Evolutionary conservation across 2,329 filamentous ascomycete species (phyloP), one percentile per base, ranked within the genome.

Genomic region (Rhinocladiella similis): DNA sequence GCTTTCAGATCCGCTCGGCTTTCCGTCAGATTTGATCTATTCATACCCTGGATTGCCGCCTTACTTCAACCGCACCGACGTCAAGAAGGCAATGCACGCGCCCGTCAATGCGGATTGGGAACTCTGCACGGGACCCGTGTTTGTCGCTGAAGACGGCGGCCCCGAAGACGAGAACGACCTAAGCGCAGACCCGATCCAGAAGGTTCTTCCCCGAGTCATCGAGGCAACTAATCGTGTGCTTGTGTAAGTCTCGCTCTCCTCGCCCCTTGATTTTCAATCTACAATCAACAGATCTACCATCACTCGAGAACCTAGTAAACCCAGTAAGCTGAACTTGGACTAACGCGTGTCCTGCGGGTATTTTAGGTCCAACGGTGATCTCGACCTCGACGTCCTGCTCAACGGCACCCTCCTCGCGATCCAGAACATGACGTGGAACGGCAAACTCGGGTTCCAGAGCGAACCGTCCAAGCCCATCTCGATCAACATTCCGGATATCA

Each of bases 61-160:
- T 47, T 88, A 90, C 75, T 89, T 90, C 71, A 83, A 90, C 73
- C 84, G 87, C 7, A 74, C 76, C 1, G 87, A 89, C 53, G 87
- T 91, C 3, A 86, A 90, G 67, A 72, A 74, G 13, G 86, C 86
- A 1, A 82, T 90, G 66, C 84, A 90, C 65, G 86, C 84, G 0
- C 83, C 84, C 3, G 33, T 58, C 22, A 47, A n/a, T 13, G 48
- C 45, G 13, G 51, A 56, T 13, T 62, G 57, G 60, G 43, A 49
- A 27, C 33, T 56, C 19, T 62, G 60, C 19, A 60, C 50, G 1
- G 54, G 54, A 6, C 53, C 57, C 3, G 57, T 60, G 4, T 62
- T 62, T 42, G 46, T 60, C 3, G 60, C 53, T 20, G 38, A 41
- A 41, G 51, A 58, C 12, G 53, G 57, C 9, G 60, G 60, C 4